Base-by-base conservation (phyloP, 2,329 filamentous ascomycete species). In the Neofusicoccum sp. region DNA sequence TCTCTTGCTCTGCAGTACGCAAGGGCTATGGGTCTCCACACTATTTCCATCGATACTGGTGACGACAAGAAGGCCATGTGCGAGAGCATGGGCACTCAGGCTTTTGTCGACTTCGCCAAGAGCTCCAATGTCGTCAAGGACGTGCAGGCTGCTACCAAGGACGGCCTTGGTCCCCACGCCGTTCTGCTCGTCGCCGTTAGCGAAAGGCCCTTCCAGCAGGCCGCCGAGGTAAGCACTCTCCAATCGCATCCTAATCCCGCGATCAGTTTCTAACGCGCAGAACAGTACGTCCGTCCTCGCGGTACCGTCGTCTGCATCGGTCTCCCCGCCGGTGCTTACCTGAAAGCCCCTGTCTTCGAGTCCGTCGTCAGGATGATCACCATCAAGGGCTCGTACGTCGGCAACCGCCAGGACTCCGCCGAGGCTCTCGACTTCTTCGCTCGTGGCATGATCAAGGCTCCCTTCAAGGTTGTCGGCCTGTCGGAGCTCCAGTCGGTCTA, bases 171-270 rank as follows among this genome's bases (percentile, higher is more conserved):
- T 57, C 92, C 93, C 4, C 89, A 96, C 70, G 93, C 91, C 40
- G 92, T 93, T 63, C 82, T 97, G 66, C 82, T 97, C 45, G 86
- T 97, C 63, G 93, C 93, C 63, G 92, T 91, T 57, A 85, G 82
- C 68, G 93, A 97, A 84, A 91, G 89, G 81, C 93, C 93, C 58
- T 97, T 97, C 87, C 91, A 96, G 80, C 93, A 97, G 80, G 93
- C 93, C 43, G 87, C 90, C 49, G 87, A 83, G 43, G 59, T 61
- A 57, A 56, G 33, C 43, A 24, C 38, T 64, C 20, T 12, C 40
- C 38, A 24, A 24, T 9, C 4, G 16, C 43, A 24, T 24, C 31
- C 3, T 59, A 56, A 24, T 51, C 85, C 24, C 7, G 9, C 14
- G 12, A 36, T 26, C 26, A 49, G 30, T 4, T 9, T 4, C 47